These are phyloP conservation scores for Penicillium coprophilum DNA, from an alignment of 495 filamentous ascomycete genomes.

Conservation along the genomic window DNA sequence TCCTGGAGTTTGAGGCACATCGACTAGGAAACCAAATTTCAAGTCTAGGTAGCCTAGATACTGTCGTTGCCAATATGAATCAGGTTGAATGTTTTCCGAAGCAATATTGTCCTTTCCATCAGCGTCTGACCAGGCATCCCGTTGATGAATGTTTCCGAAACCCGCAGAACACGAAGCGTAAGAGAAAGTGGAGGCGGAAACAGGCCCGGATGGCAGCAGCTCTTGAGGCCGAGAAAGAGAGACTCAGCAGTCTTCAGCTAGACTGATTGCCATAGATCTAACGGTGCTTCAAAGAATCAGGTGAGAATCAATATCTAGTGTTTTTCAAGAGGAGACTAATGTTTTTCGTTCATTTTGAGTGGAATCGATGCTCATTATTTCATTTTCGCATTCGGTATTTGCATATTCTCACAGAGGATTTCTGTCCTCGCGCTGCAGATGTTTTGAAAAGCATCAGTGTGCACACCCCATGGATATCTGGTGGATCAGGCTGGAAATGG, in stretches of 20 bases:
- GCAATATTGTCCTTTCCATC: neutral
- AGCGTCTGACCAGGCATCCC: neutral
- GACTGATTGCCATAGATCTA: neutral
- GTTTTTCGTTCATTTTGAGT: neutral
- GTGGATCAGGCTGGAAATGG: neutral
- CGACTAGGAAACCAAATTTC: neutral
- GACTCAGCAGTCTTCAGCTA: neutral
- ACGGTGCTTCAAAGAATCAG: neutral
- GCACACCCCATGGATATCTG: neutral
- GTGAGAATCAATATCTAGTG: neutral
- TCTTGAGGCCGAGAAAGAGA: neutral
- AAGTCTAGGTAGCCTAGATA: too few species aligned
- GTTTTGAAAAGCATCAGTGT: neutral
- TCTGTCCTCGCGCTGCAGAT: neutral
- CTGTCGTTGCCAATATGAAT: neutral
- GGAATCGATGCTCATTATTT: neutral
- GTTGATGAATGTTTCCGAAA: neutral
- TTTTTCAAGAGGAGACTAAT: neutral
- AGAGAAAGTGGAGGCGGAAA: neutral
- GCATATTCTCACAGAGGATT: neutral
- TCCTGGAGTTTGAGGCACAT: neutral
- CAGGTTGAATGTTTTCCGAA: neutral
- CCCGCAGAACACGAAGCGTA: constrained; percentile 1
- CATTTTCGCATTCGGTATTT: neutral
- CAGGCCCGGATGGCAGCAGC: neutral